Evolutionary conservation across 441 rosid genomes (phyloP).

Genomic region (Erysimum cheiri): DNA sequence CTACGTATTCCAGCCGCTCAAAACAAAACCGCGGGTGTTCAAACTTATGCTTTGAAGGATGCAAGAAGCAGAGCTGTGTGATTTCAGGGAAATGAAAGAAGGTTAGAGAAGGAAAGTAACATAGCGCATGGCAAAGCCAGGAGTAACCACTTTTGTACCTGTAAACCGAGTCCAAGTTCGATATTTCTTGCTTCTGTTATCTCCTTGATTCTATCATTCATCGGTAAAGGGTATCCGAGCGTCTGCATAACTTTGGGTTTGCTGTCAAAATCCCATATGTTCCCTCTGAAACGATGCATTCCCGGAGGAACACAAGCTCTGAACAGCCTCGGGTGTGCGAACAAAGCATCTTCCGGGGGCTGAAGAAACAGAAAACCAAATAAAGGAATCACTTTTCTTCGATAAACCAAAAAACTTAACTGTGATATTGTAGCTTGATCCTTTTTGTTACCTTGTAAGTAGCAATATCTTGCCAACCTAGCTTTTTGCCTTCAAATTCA

Average conservation of each 20-base stretch:
- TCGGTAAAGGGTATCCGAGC: slow-evolving; percentile 74
- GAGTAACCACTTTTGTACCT: slow-evolving; percentile 48
- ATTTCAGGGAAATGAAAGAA: slow-evolving; percentile 25
- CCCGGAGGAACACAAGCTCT: slow-evolving; percentile 98
- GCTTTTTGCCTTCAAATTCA: slow-evolving; percentile 84
- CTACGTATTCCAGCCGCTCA: slow-evolving; percentile 84
- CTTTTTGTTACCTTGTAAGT: slow-evolving; percentile 62
- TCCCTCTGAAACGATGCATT: slow-evolving; percentile 96
- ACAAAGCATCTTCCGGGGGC: slow-evolving; percentile 96
- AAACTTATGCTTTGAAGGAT: slow-evolving; percentile 91
- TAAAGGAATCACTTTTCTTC: not conserved
- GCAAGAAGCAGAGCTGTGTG: slow-evolving; percentile 90
- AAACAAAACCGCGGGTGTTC: slow-evolving; percentile 94
- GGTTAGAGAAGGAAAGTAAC: slow-evolving; percentile 18
- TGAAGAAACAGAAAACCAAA: slow-evolving; percentile 38
- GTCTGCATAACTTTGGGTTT: slow-evolving; percentile 80
- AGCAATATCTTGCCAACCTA: slow-evolving; percentile 93
- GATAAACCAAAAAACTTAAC: not conserved
- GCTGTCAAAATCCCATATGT: slow-evolving; percentile 93
- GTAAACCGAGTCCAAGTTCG: slow-evolving; percentile 94
- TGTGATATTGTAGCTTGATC: not conserved
- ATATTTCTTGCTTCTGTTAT: slow-evolving; percentile 94
- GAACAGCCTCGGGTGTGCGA: slow-evolving; percentile 94
- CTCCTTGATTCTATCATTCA: slow-evolving; percentile 78
- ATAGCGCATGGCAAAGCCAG: not conserved